These are phyloP conservation scores for Exophiala bonariae DNA, from an alignment of 2,329 filamentous ascomycete genomes.

Conservation along the genomic window DNA sequence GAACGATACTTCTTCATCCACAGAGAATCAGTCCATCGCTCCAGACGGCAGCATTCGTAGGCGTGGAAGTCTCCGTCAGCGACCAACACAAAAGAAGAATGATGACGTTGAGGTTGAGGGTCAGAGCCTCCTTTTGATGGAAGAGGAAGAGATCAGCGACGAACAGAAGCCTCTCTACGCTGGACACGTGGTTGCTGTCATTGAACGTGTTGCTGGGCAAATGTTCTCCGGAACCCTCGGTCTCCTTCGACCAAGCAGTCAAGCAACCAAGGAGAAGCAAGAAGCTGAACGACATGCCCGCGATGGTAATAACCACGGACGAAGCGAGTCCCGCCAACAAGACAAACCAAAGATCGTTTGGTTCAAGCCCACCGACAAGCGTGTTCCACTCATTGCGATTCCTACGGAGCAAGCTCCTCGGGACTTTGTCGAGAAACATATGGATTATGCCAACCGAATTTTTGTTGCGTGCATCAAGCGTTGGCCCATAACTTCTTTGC, in stretches of 20 bases:
- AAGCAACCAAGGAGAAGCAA: conserved; percentile 99
- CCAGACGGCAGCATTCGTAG: conserved; percentile 84
- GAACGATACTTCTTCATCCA: conserved; percentile 59
- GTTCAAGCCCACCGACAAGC: conserved; percentile 99
- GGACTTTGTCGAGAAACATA: conserved; percentile 97
- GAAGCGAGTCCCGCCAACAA: conserved; percentile 77
- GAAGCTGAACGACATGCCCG: conserved; percentile 92
- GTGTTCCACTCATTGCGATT: conserved; percentile 95
- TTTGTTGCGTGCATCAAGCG: conserved; percentile 99
- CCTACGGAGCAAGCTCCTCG: conserved; percentile 96
- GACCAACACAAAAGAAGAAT: conserved; percentile 99
- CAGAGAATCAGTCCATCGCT: conserved; percentile 61
- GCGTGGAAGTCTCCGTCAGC: conserved; percentile 91
- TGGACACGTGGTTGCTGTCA: conserved; percentile 93
- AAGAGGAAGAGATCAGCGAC: conserved; percentile 98
- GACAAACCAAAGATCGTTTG: conserved; percentile 99
- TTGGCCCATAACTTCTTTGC: conserved; percentile 99
- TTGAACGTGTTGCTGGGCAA: conserved; percentile 94
- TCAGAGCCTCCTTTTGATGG: conserved; percentile 91
- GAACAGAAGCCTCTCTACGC: conserved; percentile 97
- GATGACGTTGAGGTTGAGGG: conserved; percentile 98
- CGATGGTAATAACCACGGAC: conserved; percentile 74
- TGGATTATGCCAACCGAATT: conserved; percentile 95
- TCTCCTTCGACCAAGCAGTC: conserved; percentile 90
- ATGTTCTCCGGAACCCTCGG: conserved; percentile 99